Evolutionary conservation across 2,329 filamentous ascomycete species (phyloP), one percentile per base, ranked within the genome.

Genomic region (Phaeophleospora eucalypticola): DNA sequence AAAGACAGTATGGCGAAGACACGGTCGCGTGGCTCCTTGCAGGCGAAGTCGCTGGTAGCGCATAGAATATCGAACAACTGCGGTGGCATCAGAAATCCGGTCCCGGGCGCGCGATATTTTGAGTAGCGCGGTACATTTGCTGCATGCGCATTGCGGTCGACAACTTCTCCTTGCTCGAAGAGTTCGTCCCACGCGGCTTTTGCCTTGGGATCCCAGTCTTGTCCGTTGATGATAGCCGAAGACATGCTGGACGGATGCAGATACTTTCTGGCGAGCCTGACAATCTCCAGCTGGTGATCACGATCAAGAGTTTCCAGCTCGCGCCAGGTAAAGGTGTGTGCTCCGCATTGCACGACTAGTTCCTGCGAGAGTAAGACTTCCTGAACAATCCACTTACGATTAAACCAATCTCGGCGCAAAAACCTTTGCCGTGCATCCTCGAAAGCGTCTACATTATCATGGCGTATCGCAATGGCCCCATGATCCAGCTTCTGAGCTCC

Each of bases 341-440:
- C 27, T 4, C 37, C 37, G 17, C 16, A 14, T 27, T 40, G 37
- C 4, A 40, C 37, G 20, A 40, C 16, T n/a, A 40, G 14, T 19
- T 27, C 21, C 16, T n/a, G n/a, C 7, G 37, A 40, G 8, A 34
- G 10, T 14, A 43, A 16, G 7, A 43, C 24, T 20, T 43, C 40
- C 27, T n/a, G n/a, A n/a, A 43, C 35, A 3, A 43, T 43, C 40
- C 40, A 43, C 32, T 43, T 43, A 14, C 40, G 27, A n/a, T 20
- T 9, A 18, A 33, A 43, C 24, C 40, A 43, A 12, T 6, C 20
- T 20, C 40, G 34, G 21, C 17, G 17, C n/a, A 43, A n/a, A 7
- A 43, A 29, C 9, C 20, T 7, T 17, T 33, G 7, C 9, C 40
- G 27, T 2, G 40, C 40, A 2, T 43, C 16, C 15, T 43, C 27